A percentile compares a stretch with the other conserved stretches of the same genome.
phyloP scores from a whole-genome alignment of 2,329 filamentous ascomycete genomes.

The Penicillium frequentans region DNA sequence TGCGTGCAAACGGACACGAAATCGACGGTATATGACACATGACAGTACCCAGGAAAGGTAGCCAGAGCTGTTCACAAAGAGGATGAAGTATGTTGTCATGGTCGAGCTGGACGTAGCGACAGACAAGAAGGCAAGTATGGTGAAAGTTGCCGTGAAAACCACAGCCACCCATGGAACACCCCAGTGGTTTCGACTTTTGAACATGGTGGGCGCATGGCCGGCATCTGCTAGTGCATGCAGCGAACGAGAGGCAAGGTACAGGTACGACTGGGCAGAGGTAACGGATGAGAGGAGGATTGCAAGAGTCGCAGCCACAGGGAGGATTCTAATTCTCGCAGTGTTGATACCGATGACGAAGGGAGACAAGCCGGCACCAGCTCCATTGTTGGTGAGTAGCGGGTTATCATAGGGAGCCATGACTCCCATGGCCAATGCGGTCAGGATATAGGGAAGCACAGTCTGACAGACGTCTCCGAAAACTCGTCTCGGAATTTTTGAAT shows the following conservation, averaged over 20 bases:
- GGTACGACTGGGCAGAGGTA: conserved; percentile 74
- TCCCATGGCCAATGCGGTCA: conserved; percentile 57
- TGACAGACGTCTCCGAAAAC: conserved; percentile 57
- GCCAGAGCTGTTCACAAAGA: conserved; percentile 66
- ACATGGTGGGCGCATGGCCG: conserved; percentile 60
- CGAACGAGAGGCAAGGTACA: conserved; percentile 69
- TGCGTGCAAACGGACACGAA: conserved; percentile 46
- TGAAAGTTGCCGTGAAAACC: conserved; percentile 54
- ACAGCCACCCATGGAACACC: conserved; percentile 66
- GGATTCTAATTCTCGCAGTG: conserved; percentile 59
- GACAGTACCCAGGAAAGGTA: conserved; percentile 70
- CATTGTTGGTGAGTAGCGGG: conserved; percentile 52
- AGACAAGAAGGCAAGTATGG: conserved; percentile 67
- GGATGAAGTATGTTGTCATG: conserved; percentile 70
- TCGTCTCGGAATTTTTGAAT: conserved; percentile 54
- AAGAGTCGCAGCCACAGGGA: conserved; percentile 70
- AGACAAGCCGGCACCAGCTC: conserved; percentile 53
- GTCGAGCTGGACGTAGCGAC: conserved; percentile 57
- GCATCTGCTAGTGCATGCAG: conserved; percentile 64
- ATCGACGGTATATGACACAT: conserved; percentile 57
- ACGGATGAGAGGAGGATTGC: conserved; percentile 75
- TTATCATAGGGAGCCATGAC: conserved; percentile 61
- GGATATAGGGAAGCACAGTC: conserved; percentile 59
- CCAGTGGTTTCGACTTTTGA: conserved; percentile 58
- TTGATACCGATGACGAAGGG: conserved; percentile 45